Evolutionary conservation across 2,329 filamentous ascomycete genomes (phyloP), one percentile per base, ranked within the genome.

Genomic region (Ceratocystis papillata): DNA sequence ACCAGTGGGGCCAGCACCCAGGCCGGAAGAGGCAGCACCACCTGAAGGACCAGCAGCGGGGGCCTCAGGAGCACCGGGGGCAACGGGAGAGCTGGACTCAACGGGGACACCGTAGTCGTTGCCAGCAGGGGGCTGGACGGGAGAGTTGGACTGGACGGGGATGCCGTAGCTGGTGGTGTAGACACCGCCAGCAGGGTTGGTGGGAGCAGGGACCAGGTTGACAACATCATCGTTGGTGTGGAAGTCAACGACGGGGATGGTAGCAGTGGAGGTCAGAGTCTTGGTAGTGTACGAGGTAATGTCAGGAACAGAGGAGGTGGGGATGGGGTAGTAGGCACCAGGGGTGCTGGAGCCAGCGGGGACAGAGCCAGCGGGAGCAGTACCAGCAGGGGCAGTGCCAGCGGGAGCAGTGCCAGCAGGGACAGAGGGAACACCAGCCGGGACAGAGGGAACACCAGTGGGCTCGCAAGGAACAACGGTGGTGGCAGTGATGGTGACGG

Each of bases 191-290:
- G 64, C 63, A 25, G 65, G 41, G 48, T 72, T 70, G 59, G 65
- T 59, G 59, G 68, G 66, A 60, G 57, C 67, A 15, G 68, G 67
- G 30, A 69, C 62, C 37, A 69, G 63, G 48, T 66, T 60, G 22
- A 69, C 67, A 10, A 44, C 60, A 50, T 67, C 68, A 20, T 73
- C 70, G 25, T 65, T 41, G 55, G 68, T 66, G 46, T 77, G 77
- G 76, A 84, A 79, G 72, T 73, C 77, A 68, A 84, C 78, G 74
- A 80, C 74, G 55, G 82, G 82, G 30, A 84, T 78, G 61, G 79
- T 78, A 67, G 85, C 70, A 71, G 77, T 76, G 65, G 81, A 81
- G 78, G 73, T 74, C 70, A 81, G 79, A 72, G 76, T 77, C 68
- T 78, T 74, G 72, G 83, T 80, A 67, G 76, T 77, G 70, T 72